Evolutionary conservation across 2,329 filamentous ascomycete species (phyloP).

Genomic region (Neurospora sp.): DNA sequence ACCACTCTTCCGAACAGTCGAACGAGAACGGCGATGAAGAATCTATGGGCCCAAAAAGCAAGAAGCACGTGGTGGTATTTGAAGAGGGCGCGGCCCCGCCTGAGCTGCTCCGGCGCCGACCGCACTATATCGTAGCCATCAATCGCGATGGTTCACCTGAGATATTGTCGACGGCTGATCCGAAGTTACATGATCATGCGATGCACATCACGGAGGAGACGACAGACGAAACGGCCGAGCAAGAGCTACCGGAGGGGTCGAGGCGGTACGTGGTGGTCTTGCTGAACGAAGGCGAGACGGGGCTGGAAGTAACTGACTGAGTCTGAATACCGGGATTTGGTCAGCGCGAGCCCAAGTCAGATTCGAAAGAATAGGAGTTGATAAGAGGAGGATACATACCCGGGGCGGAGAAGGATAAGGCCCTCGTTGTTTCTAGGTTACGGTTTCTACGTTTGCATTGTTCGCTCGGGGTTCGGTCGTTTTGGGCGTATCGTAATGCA

Average conservation of each 20-base stretch:
- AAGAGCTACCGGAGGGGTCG: not conserved
- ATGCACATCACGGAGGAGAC: not conserved
- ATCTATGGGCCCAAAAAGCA: not conserved
- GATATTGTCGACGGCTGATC: conserved; percentile 5
- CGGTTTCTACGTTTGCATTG: not conserved
- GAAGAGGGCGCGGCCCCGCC: conserved; percentile 15
- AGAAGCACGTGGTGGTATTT: conserved; percentile 18
- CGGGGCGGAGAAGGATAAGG: not conserved
- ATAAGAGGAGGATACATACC: not conserved
- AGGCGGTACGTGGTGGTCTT: conserved; percentile 5
- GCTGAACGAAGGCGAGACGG: conserved; percentile 2
- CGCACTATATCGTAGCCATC: conserved; percentile 17
- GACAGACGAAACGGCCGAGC: not conserved
- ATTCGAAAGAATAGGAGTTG: not conserved
- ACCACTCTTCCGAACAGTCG: conserved; percentile 8
- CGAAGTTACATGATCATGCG: not conserved
- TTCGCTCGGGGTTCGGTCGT: not conserved
- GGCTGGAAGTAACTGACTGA: not conserved
- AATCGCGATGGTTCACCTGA: conserved; percentile 16
- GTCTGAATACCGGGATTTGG: not conserved
- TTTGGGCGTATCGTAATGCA: not conserved
- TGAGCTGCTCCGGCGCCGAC: conserved; percentile 12
- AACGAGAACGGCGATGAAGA: conserved; percentile 5
- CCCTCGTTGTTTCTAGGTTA: not conserved
- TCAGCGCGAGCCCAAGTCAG: not conserved